Conservation (phyloP, 495 filamentous ascomycete species). For the Durotheca rogersii region DNA sequence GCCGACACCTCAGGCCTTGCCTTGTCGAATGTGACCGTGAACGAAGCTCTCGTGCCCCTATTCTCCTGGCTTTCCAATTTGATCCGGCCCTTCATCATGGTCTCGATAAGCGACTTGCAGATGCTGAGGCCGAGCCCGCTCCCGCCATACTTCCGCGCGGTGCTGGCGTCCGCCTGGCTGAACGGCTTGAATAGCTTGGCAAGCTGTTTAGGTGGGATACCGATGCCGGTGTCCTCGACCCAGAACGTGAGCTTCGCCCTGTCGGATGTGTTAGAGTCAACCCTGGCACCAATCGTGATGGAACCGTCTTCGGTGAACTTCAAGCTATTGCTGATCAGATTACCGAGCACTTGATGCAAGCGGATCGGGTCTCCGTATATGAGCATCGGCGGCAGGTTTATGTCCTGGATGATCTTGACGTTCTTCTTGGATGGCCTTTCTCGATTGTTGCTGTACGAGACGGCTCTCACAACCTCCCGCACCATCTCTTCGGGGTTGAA, state of each 20-base stretch:
- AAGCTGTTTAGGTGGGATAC: constrained; percentile 77
- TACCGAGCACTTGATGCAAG: constrained; percentile 90
- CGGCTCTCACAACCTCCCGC: constrained; percentile 79
- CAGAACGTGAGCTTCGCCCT: constrained; percentile 75
- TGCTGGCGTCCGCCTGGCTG: constrained; percentile 84
- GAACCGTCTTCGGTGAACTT: constrained; percentile 89
- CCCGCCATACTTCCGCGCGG: constrained; percentile 83
- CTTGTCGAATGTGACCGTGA: constrained; percentile 80
- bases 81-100: constrained; percentile 82
- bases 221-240: constrained; percentile 88
- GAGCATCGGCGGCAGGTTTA: constrained; percentile 73
- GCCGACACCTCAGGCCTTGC: constrained; percentile 55
- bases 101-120: constrained; percentile 92
- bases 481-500: constrained; percentile 85
- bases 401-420: constrained; percentile 66
- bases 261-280: constrained; percentile 68
- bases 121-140: constrained; percentile 89
- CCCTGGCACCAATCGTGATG: constrained; percentile 72
- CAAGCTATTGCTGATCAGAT: constrained; percentile 88
- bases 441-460: constrained; percentile 81
- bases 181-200: constrained; percentile 87
- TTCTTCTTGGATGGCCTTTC: constrained; percentile 65
- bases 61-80: constrained; percentile 75
- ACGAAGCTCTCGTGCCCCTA: constrained; percentile 80
- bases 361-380: constrained; percentile 89